Evolutionary conservation across 495 filamentous ascomycete species (phyloP), one percentile per base, ranked within the genome.

Genomic region (Diplogelasinospora grovesii): DNA sequence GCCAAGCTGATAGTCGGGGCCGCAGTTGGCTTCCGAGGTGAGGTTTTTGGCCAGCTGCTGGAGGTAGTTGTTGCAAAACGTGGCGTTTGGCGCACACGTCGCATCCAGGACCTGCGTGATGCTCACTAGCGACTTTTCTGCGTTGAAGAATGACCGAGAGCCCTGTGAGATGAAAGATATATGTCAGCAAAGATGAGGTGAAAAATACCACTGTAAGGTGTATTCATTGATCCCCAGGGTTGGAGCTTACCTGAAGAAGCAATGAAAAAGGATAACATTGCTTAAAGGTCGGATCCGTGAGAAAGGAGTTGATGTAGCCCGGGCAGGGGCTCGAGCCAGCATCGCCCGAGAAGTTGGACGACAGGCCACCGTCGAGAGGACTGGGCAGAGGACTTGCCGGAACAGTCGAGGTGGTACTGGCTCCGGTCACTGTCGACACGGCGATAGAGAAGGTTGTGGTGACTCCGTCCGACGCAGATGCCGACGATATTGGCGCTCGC

Each of bases 231-330:
- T 23, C 5, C n/a, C 22, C 10, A 16, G 13, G 22, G 4, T 7
- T 13, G n/a, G 14, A 22, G 55, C 68, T 48, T 53, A 76, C 79
- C 59, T 78, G 74, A 5, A 92, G 69, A 14, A 90, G 75, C 27
- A 89, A 59, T 5, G 85, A 89, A 18, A 92, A 60, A 0, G 87
- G 83, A 39, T 83, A 74, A 54, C 87, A 94, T 11, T 71, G 49
- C 42, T 71, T 70, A 49, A 89, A 85, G 13, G 74, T 77, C 13
- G 61, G 46, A 47, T 85, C 75, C 20, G 54, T 53, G 32, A 87
- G 70, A 59, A 89, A 85, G 1, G 57, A 50, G 11, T 71, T 68
- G 66, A 90, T 82, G 66, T 89, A 94, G 5, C 54, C 49, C 8
- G 75, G 70, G 56, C 87, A 94, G 37, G 41, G 27, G 1, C 59